Evolutionary conservation across 2,329 filamentous ascomycete species (phyloP).

Genomic region (Ophiocordyceps camponoti-floridani): DNA sequence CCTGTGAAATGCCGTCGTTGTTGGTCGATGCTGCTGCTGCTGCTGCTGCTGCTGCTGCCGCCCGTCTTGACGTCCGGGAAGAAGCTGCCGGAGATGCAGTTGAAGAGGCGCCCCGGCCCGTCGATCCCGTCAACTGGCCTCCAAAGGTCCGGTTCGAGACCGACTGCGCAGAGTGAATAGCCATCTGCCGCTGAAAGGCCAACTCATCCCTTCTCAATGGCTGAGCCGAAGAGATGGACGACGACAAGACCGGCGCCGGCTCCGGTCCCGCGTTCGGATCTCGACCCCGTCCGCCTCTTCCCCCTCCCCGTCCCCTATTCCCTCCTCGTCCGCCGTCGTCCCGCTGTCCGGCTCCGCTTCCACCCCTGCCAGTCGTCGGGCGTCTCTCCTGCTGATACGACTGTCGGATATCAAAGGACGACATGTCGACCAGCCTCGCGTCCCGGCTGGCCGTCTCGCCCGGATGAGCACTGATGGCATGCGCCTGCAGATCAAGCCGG

Average conservation of each 20-base stretch:
- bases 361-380: conserved; percentile 19
- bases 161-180: conserved; percentile 75
- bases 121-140: conserved; percentile 47
- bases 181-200: conserved; percentile 81
- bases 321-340: conserved; percentile 19
- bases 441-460: conserved; percentile 75
- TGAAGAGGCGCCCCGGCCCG: conserved; percentile 5
- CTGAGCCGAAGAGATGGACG: conserved; percentile 34
- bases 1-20: no score
- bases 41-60: neutral
- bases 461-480: conserved; percentile 72
- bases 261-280: conserved; percentile 56
- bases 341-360: conserved; percentile 10
- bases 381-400: conserved; percentile 46
- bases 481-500: conserved; percentile 85
- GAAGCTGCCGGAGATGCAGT: neutral
- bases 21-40: neutral
- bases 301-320: conserved; percentile 13
- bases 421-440: conserved; percentile 71
- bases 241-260: conserved; percentile 18
- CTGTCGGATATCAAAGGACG: conserved; percentile 62
- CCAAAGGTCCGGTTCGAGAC: conserved; percentile 68
- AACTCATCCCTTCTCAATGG: conserved; percentile 72
- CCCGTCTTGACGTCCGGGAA: neutral
- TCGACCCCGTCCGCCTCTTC: conserved; percentile 40